A percentile compares a stretch with the other conserved stretches of the same genome.
phyloP scores from a whole-genome alignment of 257 asterid species.

The Solanum neorickii region DNA sequence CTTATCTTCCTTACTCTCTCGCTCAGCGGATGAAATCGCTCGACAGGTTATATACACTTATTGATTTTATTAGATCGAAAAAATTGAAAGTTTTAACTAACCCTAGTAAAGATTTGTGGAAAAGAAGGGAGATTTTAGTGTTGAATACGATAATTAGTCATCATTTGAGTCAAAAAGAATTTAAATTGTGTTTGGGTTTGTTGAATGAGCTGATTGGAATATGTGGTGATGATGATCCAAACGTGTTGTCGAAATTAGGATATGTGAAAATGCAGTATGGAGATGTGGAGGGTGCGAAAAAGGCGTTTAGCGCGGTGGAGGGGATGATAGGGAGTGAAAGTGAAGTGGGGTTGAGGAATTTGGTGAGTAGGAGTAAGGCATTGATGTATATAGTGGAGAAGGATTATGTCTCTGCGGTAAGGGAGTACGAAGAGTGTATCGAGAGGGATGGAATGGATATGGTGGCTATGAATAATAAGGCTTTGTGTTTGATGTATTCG shows the following conservation, averaged over 20 bases:
- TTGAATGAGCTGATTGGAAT: conserved; percentile 36
- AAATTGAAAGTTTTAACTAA: not conserved
- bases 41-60: conserved; percentile 66
- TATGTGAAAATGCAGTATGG: conserved; percentile 94
- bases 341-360: conserved; percentile 48
- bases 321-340: conserved; percentile 20
- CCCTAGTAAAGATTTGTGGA: conserved; percentile 35
- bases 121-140: conserved; percentile 50
- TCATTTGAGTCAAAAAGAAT: conserved; percentile 83
- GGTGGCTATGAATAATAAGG: conserved; percentile 87
- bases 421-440: conserved; percentile 84
- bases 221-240: conserved; percentile 35
- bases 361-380: conserved; percentile 83
- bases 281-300: conserved; percentile 73
- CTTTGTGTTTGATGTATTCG: conserved; percentile 92
- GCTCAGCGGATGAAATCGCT: conserved; percentile 64
- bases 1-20: conserved; percentile 64
- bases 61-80: conserved; percentile 44
- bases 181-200: conserved; percentile 50
- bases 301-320: conserved; percentile 52
- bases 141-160: conserved; percentile 60
- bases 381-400: conserved; percentile 76
- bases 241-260: conserved; percentile 59
- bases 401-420: conserved; percentile 83
- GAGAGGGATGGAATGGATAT: conserved; percentile 75